Evolutionary conservation across 805 yeast genomes (phyloP), one percentile per base, ranked within the genome.

Genomic region (Ogataea degrootiae): DNA sequence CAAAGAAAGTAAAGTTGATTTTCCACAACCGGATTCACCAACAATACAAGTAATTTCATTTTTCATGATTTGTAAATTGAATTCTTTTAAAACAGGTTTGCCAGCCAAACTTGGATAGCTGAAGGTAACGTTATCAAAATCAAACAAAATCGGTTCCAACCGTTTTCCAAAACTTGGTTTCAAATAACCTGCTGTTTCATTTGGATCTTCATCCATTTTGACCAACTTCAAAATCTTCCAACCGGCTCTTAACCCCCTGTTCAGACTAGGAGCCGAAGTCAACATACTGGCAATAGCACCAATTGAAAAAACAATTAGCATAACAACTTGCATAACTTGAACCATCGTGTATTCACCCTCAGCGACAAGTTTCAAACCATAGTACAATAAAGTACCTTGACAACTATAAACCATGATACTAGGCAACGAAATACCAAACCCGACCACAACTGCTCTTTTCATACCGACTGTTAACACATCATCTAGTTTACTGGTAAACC

Each of bases 1-100:
- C 12, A 91, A 55, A 1, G 74, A 69, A 0, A 80, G 66, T 1
- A 92, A 51, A 0, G 98, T 89, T 0, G 97, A 85, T 64, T 94
- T 94, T 0, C 99, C 99, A 14, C 85, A 76, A 0, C 99, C 99
- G 2, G 97, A 87, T 34, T 77, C 80, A 0, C 99, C 99, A 3
- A 83, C 79, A 1, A 94, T 64, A 0, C 87, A 94, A 19, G 85
- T 70, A 0, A 77, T 69, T 47, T 80, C 78, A 17, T 79, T 77
- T 11, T 67, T 56, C 0, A 57, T 29, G 2, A 91, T 61, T 0
- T 49, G 39, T 33, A 85, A 66, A 9, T 65, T 62, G 6, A 86
- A 55, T 31, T 73, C 56, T 1, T 68, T 63, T 33, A 85, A 69
- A 3, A 76, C 68, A 4, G 23, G 16, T 4, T 44, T 45, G 1